Evolutionary conservation across 2,329 filamentous ascomycete species (phyloP).

Genomic region (Decorospora gaudefroyi): DNA sequence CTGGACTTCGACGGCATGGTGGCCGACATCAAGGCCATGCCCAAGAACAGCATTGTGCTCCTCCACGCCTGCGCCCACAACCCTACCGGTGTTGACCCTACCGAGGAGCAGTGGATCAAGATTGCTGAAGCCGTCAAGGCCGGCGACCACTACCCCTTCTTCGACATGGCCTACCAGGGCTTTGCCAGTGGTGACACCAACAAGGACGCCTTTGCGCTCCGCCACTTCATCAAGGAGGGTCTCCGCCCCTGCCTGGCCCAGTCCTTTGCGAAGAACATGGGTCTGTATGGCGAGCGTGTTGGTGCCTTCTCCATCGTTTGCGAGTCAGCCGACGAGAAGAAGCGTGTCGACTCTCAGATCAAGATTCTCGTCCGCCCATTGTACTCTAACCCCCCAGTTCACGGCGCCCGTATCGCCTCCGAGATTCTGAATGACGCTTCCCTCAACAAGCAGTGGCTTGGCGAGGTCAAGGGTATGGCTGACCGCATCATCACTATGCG

Average conservation of each 20-base stretch:
- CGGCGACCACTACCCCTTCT: slow-evolving; percentile 90
- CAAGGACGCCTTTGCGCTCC: slow-evolving; percentile 89
- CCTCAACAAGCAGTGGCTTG: slow-evolving; percentile 92
- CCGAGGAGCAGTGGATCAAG: slow-evolving; percentile 86
- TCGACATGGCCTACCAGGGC: slow-evolving; percentile 99
- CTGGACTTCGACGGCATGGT: slow-evolving; percentile 96
- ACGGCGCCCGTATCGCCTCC: slow-evolving; percentile 91
- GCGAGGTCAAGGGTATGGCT: slow-evolving; percentile 97
- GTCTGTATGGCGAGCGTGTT: slow-evolving; percentile 97
- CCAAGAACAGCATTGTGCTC: slow-evolving; percentile 84
- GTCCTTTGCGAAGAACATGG: slow-evolving; percentile 99
- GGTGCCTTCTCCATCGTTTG: slow-evolving; percentile 94
- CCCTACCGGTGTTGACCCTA: slow-evolving; percentile 95
- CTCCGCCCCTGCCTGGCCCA: slow-evolving; percentile 87
- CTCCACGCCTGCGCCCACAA: slow-evolving; percentile 98
- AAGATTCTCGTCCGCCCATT: slow-evolving; percentile 96
- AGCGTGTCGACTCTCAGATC: slow-evolving; percentile 94
- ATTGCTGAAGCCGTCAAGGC: slow-evolving; percentile 86
- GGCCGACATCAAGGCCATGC: slow-evolving; percentile 85
- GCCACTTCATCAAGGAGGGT: slow-evolving; percentile 90
- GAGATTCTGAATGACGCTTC: slow-evolving; percentile 85
- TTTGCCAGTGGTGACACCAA: slow-evolving; percentile 92
- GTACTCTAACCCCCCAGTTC: slow-evolving; percentile 97
- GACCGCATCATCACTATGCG: slow-evolving; percentile 99
- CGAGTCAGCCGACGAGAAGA: slow-evolving; percentile 85